Evolutionary conservation across 306 rosid genomes (phyloP).

Genomic region (Abrus pulchellus): DNA sequence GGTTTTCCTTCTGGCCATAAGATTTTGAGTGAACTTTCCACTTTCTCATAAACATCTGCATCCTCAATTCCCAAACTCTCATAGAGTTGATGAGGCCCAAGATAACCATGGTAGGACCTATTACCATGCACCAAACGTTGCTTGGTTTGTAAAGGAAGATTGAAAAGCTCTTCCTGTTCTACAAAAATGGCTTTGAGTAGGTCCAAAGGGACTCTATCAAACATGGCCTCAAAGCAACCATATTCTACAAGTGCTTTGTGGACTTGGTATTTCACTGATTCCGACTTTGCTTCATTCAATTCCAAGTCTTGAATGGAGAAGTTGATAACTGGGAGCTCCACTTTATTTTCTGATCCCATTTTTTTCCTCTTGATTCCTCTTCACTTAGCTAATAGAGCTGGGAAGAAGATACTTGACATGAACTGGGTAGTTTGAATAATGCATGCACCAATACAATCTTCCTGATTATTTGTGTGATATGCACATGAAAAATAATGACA

Average conservation of each 20-base stretch:
- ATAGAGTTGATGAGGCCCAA: constrained; percentile 50
- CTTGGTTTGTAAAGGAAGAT: constrained; percentile 71
- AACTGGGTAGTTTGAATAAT: constrained; percentile 22
- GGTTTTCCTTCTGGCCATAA: constrained; percentile 74
- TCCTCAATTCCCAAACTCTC: constrained; percentile 64
- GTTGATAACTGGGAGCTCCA: constrained; percentile 62
- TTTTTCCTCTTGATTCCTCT: neutral
- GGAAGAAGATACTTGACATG: neutral
- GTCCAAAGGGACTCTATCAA: constrained; percentile 52
- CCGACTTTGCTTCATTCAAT: constrained; percentile 53
- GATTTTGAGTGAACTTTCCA: constrained; percentile 49
- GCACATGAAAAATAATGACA: too few species aligned
- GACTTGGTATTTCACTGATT: constrained; percentile 57
- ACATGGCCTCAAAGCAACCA: constrained; percentile 74
- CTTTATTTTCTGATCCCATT: constrained; percentile 58
- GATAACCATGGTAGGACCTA: constrained; percentile 70
- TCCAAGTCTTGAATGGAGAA: constrained; percentile 52
- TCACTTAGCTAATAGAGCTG: neutral
- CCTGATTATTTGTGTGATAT: neutral
- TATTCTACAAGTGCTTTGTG: constrained; percentile 60
- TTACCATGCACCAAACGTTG: constrained; percentile 45
- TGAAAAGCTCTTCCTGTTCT: constrained; percentile 56
- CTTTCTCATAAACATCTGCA: constrained; percentile 43
- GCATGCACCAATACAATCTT: neutral
- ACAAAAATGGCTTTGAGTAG: constrained; percentile 53